A percentile compares a stretch with the other conserved stretches of the same genome.
These are phyloP conservation scores for Colletotrichum brevisporum DNA, from an alignment of 2,329 filamentous ascomycete species.

Conservation along the genomic window DNA sequence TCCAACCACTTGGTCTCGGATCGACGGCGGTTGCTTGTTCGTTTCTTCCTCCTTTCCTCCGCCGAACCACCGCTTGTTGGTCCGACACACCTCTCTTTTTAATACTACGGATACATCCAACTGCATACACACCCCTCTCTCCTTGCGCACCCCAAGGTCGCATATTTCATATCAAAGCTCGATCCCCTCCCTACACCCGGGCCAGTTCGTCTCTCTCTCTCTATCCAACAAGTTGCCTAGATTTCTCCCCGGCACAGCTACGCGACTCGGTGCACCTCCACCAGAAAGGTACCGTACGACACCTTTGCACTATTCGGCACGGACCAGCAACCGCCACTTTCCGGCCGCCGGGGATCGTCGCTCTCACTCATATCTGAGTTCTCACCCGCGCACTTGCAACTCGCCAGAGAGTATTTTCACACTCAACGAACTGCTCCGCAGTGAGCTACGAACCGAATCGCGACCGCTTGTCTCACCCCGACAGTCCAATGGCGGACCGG, in stretches of 20 bases:
- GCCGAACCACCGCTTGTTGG: slow-evolving; percentile 22
- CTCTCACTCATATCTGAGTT: slow-evolving; percentile 10
- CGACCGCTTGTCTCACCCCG: not conserved
- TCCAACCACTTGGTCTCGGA: slow-evolving; percentile 3
- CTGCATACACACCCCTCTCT: not conserved
- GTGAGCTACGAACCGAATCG: not conserved
- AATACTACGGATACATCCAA: not conserved
- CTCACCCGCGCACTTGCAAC: not conserved
- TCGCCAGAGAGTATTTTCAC: not conserved
- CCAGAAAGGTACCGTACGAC: slow-evolving; percentile 4
- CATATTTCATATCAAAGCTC: slow-evolving; percentile 16
- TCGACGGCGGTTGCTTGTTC: slow-evolving; percentile 16
- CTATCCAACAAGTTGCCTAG: not conserved
- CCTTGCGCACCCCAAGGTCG: not conserved
- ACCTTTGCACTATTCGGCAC: slow-evolving; percentile 28
- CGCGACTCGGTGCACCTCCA: slow-evolving; percentile 19
- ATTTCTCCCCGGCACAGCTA: slow-evolving; percentile 1
- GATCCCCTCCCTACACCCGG: not conserved
- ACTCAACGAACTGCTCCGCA: not conserved
- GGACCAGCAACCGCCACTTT: slow-evolving; percentile 36
- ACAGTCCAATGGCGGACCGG: slow-evolving; percentile 48
- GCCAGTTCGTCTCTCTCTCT: slow-evolving; percentile 6
- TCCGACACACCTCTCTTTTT: not conserved
- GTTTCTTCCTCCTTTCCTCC: slow-evolving; percentile 13
- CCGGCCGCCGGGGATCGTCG: slow-evolving; percentile 27